These are phyloP conservation scores for Apiotrichum porosum DNA, from an alignment of 1,284 basidiomycete species.

Conservation along the genomic window DNA sequence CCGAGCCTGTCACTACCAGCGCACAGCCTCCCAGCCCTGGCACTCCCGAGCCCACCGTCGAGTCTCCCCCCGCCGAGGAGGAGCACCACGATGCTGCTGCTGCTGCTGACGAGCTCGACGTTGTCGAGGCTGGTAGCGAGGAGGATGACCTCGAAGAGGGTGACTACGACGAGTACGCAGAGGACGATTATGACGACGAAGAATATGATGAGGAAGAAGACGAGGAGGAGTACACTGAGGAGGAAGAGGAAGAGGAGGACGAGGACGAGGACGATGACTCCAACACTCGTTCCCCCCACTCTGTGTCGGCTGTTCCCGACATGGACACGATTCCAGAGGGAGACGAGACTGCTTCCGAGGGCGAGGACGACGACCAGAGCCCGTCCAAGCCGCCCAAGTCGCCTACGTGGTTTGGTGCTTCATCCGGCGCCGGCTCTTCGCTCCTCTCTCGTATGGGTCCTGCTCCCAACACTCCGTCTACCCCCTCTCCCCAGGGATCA, in stretches of 20 bases:
- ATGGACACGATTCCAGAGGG: slow-evolving; percentile 36
- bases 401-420: slow-evolving; percentile 31
- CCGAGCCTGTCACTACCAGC: background rate
- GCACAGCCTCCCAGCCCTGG: too few species aligned
- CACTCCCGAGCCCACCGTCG: too few species aligned
- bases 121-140: too few species aligned
- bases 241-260: slow-evolving; percentile 20
- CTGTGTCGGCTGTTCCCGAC: slow-evolving; percentile 20
- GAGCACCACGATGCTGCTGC: background rate
- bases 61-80: background rate
- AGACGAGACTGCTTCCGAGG: slow-evolving; percentile 14
- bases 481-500: slow-evolving; percentile 17
- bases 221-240: slow-evolving; percentile 19
- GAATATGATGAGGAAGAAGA: slow-evolving; percentile 14
- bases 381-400: slow-evolving; percentile 20
- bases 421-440: background rate
- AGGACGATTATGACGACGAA: slow-evolving; percentile 1
- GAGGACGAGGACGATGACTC: slow-evolving; percentile 18
- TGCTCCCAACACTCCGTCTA: slow-evolving; percentile 5
- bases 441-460: slow-evolving; percentile 13
- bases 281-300: slow-evolving; percentile 9
- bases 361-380: slow-evolving; percentile 8
- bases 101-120: background rate
- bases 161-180: background rate
- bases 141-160: too few species aligned